Base-by-base conservation (phyloP, 768 basidiomycete species). In the Sporobolomyces phaffii region DNA sequence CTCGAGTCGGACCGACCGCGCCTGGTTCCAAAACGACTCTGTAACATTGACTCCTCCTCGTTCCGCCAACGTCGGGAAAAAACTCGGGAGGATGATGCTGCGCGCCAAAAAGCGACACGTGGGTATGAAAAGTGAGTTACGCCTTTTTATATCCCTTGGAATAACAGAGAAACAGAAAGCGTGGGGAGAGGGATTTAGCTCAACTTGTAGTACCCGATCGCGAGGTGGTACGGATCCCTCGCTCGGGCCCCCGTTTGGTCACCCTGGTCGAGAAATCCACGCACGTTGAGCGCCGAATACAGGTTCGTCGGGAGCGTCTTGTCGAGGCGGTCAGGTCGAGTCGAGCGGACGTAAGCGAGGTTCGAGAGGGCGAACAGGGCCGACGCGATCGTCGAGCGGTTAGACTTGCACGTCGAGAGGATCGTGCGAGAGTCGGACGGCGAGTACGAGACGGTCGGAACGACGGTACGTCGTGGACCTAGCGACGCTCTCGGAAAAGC, bases 251-350 rank as follows among this genome's bases (percentile, higher is more conserved):
- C n/a, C 54, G 78, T 41, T n/a, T n/a, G n/a, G n/a, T n/a, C n/a
- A n/a, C n/a, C n/a, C n/a, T n/a, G n/a, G n/a, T n/a, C n/a, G n/a
- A 79, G 72, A 74, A 83, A 82, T 7, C 86, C 84, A 5, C 90
- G 83, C 43, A 90, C 78, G 77, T 91, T 91, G 53, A 90, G 80
- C 17, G 90, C 89, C 11, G 88, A 88, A 76, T 92, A 92, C 83
- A 91, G 86, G 84, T 91, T 84, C 62, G 85, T 86, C 63, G 60
- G 64, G 50, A 69, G 36, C 49, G 28, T n/a, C 22, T 48, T 20
- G 11, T 61, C 33, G 18, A 28, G 15, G 13, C 48, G 29, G 50
- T 56, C 43, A 15, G 52, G 31, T 10, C 24, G 43, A 28, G 78
- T 79, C 38, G 82, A 82, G 70, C 82, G 80, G 5, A 83, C 82